Conservation (phyloP, 2,329 filamentous ascomycete species). For the Penicillium vulpinum region DNA sequence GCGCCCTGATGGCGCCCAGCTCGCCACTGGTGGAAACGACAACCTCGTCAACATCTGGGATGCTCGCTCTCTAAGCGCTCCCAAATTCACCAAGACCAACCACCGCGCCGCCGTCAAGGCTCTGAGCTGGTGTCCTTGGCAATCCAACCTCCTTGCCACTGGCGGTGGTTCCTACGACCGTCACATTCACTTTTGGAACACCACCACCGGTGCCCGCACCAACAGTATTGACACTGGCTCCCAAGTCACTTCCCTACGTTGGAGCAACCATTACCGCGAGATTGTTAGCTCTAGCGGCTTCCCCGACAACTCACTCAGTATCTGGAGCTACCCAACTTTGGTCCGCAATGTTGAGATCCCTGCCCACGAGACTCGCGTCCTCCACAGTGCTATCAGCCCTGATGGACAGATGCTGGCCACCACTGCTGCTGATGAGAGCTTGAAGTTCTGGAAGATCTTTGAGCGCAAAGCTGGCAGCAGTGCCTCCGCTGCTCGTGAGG, state of each 20-base stretch:
- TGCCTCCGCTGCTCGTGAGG: constrained; percentile 61
- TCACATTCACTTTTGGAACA: constrained; percentile 99
- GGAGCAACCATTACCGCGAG: constrained; percentile 97
- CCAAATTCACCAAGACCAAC: constrained; percentile 99
- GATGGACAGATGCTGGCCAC: constrained; percentile 98
- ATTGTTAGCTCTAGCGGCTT: constrained; percentile 97
- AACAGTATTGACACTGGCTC: constrained; percentile 99
- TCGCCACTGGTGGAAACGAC: constrained; percentile 97
- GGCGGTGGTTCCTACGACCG: constrained; percentile 95
- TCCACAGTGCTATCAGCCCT: constrained; percentile 95
- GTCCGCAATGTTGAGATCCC: constrained; percentile 98
- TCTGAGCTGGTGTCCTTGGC: constrained; percentile 98
- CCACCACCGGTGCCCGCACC: constrained; percentile 91
- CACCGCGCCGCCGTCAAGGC: constrained; percentile 99
- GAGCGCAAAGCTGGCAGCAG: constrained; percentile 89
- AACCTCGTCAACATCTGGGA: constrained; percentile 99
- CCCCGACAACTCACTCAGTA: constrained; percentile 98
- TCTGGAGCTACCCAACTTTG: constrained; percentile 97
- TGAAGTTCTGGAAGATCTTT: constrained; percentile 99
- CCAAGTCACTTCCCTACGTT: constrained; percentile 92
- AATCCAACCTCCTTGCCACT: constrained; percentile 92
- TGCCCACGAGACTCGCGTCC: constrained; percentile 91
- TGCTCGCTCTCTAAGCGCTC: constrained; percentile 84
- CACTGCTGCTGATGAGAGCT: constrained; percentile 89
- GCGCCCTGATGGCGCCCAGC: constrained; percentile 93